Evolutionary conservation across 352 stramenopile genomes (phyloP), one percentile per base, ranked within the genome.

Genomic region (Peronospora farinosa): DNA sequence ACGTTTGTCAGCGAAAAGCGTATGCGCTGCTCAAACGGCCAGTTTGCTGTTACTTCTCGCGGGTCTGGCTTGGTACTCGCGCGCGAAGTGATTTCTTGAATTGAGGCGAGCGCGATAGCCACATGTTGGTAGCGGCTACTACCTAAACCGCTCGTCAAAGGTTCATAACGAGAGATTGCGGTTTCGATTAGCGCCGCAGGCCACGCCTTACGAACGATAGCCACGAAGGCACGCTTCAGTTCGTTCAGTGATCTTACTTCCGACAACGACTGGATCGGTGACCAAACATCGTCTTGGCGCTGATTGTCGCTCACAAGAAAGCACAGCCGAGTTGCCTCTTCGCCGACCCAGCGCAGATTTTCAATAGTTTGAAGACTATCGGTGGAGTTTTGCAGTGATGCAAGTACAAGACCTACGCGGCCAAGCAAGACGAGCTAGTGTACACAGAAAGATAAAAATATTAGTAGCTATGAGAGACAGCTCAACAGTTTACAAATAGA

Each of bases 41-140:
- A 80, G 21, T 78, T 72, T 1, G 69, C 72, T 11, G 67, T 69
- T 48, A 80, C 67, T 50, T 84, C 67, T 33, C 60, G 53, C 3
- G 67, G 64, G 1, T 84, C 65, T 8, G 40, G 46, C 37, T 62
- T 69, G 15, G 41, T 37, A 40, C 28, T 51, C 7, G 28, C 11
- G 33, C 15, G 51, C 7, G 21, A 28, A 15, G 13, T 35, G 39
- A 66, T 66, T 37, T 69, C 63, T 10, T 49, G 12, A 27, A 79
- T 65, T 7, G 52, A 51, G 19, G 69, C 63, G 2, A 51, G 46
- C 7, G 56, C 56, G 6, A 41, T 47, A 40, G 33, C 32, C n/a
- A 62, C 23, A 31, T 39, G 43, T 40, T 49, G 56, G 40, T 47
- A 60, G 7, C 33, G 33, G 4, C 44, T 31, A 31, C 27, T 12